Conservation (phyloP, 139 green algal species). For the Chlamydomonas incerta region DNA sequence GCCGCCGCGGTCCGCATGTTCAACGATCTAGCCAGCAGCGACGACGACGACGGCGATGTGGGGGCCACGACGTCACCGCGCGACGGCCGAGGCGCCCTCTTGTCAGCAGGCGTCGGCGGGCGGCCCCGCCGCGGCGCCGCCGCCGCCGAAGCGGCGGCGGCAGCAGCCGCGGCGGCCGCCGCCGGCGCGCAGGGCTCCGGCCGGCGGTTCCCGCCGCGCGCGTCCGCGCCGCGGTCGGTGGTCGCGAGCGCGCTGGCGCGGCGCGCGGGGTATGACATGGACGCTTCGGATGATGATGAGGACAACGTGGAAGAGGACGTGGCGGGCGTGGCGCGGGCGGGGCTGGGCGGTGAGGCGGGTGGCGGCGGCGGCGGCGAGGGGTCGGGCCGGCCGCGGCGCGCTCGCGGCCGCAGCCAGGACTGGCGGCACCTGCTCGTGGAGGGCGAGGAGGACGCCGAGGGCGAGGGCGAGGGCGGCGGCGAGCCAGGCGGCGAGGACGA, state of each 20-base stretch:
- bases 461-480: not conserved
- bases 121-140: not conserved
- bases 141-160: not conserved
- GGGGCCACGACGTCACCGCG: conserved; percentile 3
- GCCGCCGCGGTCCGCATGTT: not conserved
- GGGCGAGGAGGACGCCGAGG: not conserved
- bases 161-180: not conserved
- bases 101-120: not conserved
- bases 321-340: not conserved
- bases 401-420: not conserved
- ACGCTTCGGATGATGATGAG: not conserved
- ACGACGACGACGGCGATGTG: not conserved
- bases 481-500: too few species aligned
- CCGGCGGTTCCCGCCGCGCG: not conserved
- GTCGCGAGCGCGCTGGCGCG: too few species aligned
- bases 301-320: too few species aligned
- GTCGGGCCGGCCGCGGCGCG: not conserved
- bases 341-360: not conserved
- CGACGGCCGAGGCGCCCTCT: not conserved
- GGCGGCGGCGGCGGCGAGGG: not conserved
- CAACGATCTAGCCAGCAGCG: conserved; percentile 1
- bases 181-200: not conserved
- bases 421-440: conserved; percentile 26
- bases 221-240: not conserved
- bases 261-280: too few species aligned